Evolutionary conservation across 306 rosid species (phyloP).

Genomic region (Psophocarpus tetragonolobus): DNA sequence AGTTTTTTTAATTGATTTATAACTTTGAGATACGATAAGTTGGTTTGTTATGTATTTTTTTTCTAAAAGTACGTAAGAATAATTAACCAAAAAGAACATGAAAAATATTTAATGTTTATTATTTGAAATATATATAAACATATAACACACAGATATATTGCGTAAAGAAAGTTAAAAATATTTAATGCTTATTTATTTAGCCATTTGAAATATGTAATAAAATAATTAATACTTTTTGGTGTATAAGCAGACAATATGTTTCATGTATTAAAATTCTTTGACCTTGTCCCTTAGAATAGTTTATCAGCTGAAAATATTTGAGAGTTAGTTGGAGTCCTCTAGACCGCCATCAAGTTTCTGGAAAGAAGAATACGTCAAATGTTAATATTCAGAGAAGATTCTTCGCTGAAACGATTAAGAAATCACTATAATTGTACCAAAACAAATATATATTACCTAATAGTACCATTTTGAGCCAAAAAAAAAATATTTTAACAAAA

Average conservation of each 20-base stretch:
- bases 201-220: not conserved
- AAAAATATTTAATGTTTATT: too few relatives aligned
- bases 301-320: too few relatives aligned
- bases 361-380: not conserved
- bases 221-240: not conserved
- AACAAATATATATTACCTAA: too few relatives aligned
- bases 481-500: too few relatives aligned
- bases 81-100: too few relatives aligned
- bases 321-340: not conserved
- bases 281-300: not conserved
- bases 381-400: not conserved
- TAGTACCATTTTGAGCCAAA: too few relatives aligned
- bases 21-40: too few relatives aligned
- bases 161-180: not conserved
- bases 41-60: too few relatives aligned
- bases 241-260: not conserved
- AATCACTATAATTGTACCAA: not conserved
- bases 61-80: too few relatives aligned
- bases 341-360: slow-evolving; percentile 15
- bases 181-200: not conserved
- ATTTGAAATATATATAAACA: too few relatives aligned
- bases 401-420: not conserved
- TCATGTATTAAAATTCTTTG: not conserved
- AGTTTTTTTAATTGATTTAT: too few relatives aligned
- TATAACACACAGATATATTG: not conserved